Conservation (phyloP, 352 stramenopile species). For the Thraustochytrium striatum region DNA sequence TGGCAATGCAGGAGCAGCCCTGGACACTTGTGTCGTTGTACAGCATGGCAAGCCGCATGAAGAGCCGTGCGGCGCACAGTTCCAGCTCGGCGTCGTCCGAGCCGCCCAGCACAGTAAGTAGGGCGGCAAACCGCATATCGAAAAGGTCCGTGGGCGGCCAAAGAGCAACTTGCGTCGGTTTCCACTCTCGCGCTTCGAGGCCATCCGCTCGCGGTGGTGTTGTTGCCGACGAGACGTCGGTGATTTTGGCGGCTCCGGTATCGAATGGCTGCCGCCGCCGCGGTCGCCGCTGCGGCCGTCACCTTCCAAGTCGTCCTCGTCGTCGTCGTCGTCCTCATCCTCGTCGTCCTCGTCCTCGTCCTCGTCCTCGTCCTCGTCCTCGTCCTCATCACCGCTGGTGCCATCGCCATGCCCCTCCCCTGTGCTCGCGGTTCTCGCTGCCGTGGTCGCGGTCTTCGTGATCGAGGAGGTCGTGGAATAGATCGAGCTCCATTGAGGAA, state of each 20-base stretch:
- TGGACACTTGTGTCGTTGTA: not conserved
- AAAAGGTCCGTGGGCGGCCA: slow-evolving; percentile 32
- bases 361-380: slow-evolving; percentile 3
- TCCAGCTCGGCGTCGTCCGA: not conserved
- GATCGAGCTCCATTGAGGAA: not conserved
- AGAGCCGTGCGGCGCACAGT: not conserved
- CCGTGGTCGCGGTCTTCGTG: not conserved
- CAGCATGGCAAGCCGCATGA: slow-evolving; percentile 21
- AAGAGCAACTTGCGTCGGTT: slow-evolving; percentile 17
- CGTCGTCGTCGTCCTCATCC: slow-evolving; percentile 7
- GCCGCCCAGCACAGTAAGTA: slow-evolving; percentile 6
- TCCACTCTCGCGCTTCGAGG: slow-evolving; percentile 8
- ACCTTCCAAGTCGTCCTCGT: not conserved
- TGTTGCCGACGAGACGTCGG: not conserved
- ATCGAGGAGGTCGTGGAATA: not conserved
- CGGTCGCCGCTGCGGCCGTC: not conserved
- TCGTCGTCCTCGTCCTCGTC: slow-evolving; percentile 1
- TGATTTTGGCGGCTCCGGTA: not conserved
- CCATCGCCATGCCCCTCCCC: not conserved
- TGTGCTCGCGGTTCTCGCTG: not conserved
- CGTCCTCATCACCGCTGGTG: not conserved
- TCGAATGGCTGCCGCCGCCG: not conserved
- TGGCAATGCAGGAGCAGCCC: slow-evolving; percentile 6
- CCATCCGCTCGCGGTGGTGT: not conserved
- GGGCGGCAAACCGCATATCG: slow-evolving; percentile 13